Evolutionary conservation across 345 rosid species (phyloP).

Genomic region (Euphorbia tirucalli): DNA sequence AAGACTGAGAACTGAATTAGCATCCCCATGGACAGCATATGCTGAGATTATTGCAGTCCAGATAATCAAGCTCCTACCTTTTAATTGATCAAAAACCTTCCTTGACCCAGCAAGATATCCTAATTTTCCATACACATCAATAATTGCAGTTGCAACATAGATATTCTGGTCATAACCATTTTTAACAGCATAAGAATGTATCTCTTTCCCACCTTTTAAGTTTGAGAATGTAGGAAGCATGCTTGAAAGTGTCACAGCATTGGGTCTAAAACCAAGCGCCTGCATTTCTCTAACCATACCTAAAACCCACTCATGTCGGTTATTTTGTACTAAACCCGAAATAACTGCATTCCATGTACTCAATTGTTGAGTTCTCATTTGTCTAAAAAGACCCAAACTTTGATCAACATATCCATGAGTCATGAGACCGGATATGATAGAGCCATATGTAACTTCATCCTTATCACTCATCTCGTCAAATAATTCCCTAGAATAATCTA

Average conservation of each 20-base stretch:
- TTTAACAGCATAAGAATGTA: constrained; percentile 65
- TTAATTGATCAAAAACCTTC: constrained; percentile 51
- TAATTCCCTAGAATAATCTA: constrained; percentile 68
- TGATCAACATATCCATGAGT: constrained; percentile 61
- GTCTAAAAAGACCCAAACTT: constrained; percentile 51
- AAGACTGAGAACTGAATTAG: constrained; percentile 42
- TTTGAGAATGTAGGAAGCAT: constrained; percentile 59
- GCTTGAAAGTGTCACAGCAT: constrained; percentile 61
- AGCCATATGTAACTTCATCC: constrained; percentile 60
- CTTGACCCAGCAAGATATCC: constrained; percentile 64
- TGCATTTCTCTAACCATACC: constrained; percentile 60
- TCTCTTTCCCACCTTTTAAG: constrained; percentile 72
- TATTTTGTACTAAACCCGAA: constrained; percentile 81
- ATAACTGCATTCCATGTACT: constrained; percentile 75
- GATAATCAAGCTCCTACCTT: constrained; percentile 57
- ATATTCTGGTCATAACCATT: constrained; percentile 45
- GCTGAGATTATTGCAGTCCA: constrained; percentile 90
- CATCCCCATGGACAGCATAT: constrained; percentile 71
- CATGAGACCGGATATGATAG: constrained; percentile 75
- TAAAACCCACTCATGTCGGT: constrained; percentile 42
- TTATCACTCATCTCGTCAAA: constrained; percentile 63
- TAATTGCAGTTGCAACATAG: constrained; percentile 64
- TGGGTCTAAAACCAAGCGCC: constrained; percentile 51
- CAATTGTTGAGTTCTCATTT: constrained; percentile 43
- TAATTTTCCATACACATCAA: constrained; percentile 67